Conservation (phyloP, 2,329 filamentous ascomycete species). For the Nannizziopsis arthrosporioides region DNA sequence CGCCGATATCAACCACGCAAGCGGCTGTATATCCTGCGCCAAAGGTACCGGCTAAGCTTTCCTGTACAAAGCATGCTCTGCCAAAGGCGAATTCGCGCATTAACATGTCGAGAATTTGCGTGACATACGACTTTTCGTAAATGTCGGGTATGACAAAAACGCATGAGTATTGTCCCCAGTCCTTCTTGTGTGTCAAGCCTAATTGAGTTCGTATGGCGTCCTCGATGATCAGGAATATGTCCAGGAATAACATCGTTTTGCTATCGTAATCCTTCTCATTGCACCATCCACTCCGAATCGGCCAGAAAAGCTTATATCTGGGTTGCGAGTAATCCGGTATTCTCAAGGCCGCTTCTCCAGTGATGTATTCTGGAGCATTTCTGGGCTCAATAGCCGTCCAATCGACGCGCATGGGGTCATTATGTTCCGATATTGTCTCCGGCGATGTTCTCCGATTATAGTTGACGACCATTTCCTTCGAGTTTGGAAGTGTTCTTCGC, state of each 20-base stretch:
- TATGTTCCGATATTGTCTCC: conserved; percentile 84
- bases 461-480: conserved; percentile 87
- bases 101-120: conserved; percentile 69
- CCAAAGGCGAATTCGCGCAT: conserved; percentile 84
- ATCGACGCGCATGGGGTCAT: conserved; percentile 84
- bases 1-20: conserved; percentile 91
- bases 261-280: conserved; percentile 82
- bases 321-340: conserved; percentile 83
- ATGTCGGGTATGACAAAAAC: conserved; percentile 96
- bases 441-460: conserved; percentile 77
- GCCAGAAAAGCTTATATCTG: conserved; percentile 88
- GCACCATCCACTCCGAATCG: conserved; percentile 71
- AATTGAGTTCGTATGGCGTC: conserved; percentile 78
- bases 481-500: conserved; percentile 90
- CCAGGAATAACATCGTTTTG: conserved; percentile 68
- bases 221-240: conserved; percentile 77
- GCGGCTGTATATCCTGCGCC: conserved; percentile 88
- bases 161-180: conserved; percentile 84
- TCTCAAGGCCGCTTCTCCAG: conserved; percentile 68
- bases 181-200: conserved; percentile 61
- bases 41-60: conserved; percentile 88
- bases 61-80: conserved; percentile 85
- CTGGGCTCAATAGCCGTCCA: conserved; percentile 70
- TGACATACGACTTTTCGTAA: conserved; percentile 89
- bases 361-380: conserved; percentile 63